A percentile compares a stretch with the other conserved stretches of the same genome.
These are phyloP conservation scores for Delitschia confertaspora DNA, from an alignment of 495 filamentous ascomycete species.

Conservation along the genomic window DNA sequence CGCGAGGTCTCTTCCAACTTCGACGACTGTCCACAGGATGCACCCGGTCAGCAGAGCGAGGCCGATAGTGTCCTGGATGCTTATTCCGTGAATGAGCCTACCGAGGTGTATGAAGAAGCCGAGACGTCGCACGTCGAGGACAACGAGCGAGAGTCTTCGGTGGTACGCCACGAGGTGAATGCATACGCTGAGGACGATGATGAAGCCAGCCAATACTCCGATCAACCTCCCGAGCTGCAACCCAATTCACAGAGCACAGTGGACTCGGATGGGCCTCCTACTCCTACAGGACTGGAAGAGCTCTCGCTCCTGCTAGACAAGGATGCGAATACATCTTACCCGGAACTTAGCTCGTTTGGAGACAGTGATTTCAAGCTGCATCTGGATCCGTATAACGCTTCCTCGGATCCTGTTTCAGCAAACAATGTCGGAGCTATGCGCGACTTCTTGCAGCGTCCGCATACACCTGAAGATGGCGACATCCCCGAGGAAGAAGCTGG, in stretches of 20 bases:
- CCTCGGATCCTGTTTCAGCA: slow-evolving; percentile 34
- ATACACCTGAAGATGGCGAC: slow-evolving; percentile 52
- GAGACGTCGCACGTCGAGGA: slow-evolving; percentile 28
- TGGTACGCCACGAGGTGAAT: slow-evolving; percentile 32
- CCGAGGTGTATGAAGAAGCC: slow-evolving; percentile 47
- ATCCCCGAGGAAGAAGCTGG: slow-evolving; percentile 59
- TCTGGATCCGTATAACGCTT: slow-evolving; percentile 36
- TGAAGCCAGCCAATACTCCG: slow-evolving; percentile 34
- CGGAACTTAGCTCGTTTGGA: slow-evolving; percentile 37
- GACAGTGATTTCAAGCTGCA: slow-evolving; percentile 10
- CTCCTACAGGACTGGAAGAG: slow-evolving; percentile 24
- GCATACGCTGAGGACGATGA: slow-evolving; percentile 28
- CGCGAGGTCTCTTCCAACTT: slow-evolving; percentile 45
- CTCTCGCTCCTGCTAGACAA: slow-evolving; percentile 6
- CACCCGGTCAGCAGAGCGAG: slow-evolving; percentile 60
- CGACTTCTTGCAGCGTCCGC: slow-evolving; percentile 47
- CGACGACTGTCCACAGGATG: slow-evolving; percentile 47
- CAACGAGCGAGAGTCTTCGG: slow-evolving; percentile 33
- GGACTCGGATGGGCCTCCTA: slow-evolving; percentile 28
- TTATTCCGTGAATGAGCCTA: slow-evolving; percentile 63
- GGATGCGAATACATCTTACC: slow-evolving; percentile 3
- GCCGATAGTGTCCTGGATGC: slow-evolving; percentile 49
- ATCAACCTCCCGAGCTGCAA: slow-evolving; percentile 25
- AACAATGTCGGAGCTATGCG: slow-evolving; percentile 44
- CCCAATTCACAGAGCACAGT: slow-evolving; percentile 17